Evolutionary conservation across 345 rosid species (phyloP).

Genomic region (Mercurialis annua): DNA sequence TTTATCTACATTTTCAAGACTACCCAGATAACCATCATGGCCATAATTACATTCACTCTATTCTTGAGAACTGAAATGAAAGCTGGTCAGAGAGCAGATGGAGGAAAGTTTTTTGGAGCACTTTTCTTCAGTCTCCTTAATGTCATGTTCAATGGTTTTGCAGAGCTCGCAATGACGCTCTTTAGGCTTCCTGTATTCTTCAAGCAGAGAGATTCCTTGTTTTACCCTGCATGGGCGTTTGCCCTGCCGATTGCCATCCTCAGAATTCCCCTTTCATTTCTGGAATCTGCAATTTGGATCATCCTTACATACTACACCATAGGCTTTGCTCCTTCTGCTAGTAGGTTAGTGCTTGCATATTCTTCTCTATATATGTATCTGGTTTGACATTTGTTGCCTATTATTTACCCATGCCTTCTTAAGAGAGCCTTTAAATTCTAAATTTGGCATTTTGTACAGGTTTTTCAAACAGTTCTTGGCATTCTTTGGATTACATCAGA

Average conservation of each 20-base stretch:
- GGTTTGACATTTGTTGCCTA: background rate
- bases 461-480: constrained; percentile 25
- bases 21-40: constrained; percentile 20
- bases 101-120: constrained; percentile 17
- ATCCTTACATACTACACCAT: constrained; percentile 22
- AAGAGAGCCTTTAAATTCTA: background rate
- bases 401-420: background rate
- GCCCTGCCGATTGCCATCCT: constrained; percentile 15
- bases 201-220: constrained; percentile 21
- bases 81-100: constrained; percentile 13
- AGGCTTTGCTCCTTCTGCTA: constrained; percentile 26
- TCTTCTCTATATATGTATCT: background rate
- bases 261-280: constrained; percentile 20
- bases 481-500: constrained; percentile 17
- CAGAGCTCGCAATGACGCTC: constrained; percentile 20
- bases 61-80: constrained; percentile 25
- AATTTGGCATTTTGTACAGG: constrained; percentile 6
- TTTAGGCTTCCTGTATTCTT: constrained; percentile 25
- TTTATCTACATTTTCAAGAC: constrained; percentile 23
- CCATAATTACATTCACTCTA: constrained; percentile 12
- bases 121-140: constrained; percentile 17
- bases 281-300: constrained; percentile 21
- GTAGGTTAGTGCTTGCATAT: constrained; percentile 11
- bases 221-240: constrained; percentile 27
- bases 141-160: constrained; percentile 22